Conservation (phyloP, 441 rosid genomes). For the Manihot esculenta region DNA sequence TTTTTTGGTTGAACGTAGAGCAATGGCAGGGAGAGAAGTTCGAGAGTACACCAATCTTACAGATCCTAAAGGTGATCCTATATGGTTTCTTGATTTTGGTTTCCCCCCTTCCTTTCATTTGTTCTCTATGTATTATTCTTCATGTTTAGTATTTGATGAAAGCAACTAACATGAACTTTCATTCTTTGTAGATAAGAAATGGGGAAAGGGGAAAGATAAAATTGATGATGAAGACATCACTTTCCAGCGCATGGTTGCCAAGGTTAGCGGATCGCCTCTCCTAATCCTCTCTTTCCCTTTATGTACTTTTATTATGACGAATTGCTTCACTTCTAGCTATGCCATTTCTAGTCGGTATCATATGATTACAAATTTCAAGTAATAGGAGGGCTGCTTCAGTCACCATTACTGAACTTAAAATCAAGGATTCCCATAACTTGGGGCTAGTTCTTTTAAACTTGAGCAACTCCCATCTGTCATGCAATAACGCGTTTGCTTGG, state of each 20-base stretch:
- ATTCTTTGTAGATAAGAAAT: constrained; percentile 69
- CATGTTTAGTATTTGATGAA: background rate
- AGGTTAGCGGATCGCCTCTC: constrained; percentile 77
- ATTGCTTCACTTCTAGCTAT: no score
- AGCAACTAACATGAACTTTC: background rate
- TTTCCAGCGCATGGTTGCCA: constrained; percentile 99
- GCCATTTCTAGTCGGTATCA: no score
- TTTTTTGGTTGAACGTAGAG: background rate
- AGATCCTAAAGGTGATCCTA: constrained; percentile 14
- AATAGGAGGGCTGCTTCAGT: background rate
- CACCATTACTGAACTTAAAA: background rate
- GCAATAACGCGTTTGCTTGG: background rate
- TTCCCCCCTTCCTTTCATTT: background rate
- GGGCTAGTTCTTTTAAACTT: background rate
- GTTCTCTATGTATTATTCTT: background rate
- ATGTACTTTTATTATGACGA: background rate
- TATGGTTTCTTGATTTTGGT: background rate
- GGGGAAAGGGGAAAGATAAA: constrained; percentile 82
- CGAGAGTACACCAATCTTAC: constrained; percentile 17
- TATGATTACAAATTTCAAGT: background rate
- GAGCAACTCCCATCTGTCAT: background rate
- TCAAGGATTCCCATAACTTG: background rate
- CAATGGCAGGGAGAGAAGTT: constrained; percentile 19
- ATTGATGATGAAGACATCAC: constrained; percentile 93
- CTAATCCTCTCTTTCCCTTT: constrained; percentile 11